Percentiles rank a stretch among this genome's conserved stretches.
These are phyloP conservation scores for Coniochaeta sp. DNA, from an alignment of 2,329 filamentous ascomycete species.

Conservation along the genomic window DNA sequence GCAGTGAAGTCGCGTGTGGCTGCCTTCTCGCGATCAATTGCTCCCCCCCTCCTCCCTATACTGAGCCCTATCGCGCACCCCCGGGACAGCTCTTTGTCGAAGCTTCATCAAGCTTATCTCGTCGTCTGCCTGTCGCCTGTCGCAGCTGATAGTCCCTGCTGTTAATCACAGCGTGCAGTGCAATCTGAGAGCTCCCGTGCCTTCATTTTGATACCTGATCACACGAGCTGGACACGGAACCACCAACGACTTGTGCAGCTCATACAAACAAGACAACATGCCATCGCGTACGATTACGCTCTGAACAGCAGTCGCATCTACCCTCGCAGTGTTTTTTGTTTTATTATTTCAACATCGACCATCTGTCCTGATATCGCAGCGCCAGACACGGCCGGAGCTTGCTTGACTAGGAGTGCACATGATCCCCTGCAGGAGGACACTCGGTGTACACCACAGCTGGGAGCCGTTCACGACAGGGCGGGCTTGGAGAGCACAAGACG, in stretches of 20 bases:
- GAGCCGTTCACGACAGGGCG: neutral
- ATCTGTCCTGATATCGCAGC: neutral
- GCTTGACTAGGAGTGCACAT: neutral
- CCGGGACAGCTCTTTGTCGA: neutral
- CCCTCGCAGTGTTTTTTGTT: neutral
- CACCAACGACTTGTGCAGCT: neutral
- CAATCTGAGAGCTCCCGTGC: neutral
- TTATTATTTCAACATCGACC: too few species aligned
- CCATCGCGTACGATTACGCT: neutral
- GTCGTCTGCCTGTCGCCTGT: neutral
- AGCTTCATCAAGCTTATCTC: neutral
- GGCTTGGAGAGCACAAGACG: neutral
- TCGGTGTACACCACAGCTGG: neutral
- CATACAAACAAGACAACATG: neutral
- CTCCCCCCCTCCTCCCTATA: neutral
- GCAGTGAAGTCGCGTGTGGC: neutral
- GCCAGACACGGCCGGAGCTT: neutral
- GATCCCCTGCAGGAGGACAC: neutral
- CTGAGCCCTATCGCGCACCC: neutral
- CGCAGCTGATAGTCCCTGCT: neutral
- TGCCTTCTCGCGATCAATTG: neutral
- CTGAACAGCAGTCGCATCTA: neutral
- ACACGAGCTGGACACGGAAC: neutral
- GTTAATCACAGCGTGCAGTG: neutral
- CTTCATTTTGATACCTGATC: neutral